Conservation (phyloP, 768 basidiomycete species). For the Panus rudis region DNA sequence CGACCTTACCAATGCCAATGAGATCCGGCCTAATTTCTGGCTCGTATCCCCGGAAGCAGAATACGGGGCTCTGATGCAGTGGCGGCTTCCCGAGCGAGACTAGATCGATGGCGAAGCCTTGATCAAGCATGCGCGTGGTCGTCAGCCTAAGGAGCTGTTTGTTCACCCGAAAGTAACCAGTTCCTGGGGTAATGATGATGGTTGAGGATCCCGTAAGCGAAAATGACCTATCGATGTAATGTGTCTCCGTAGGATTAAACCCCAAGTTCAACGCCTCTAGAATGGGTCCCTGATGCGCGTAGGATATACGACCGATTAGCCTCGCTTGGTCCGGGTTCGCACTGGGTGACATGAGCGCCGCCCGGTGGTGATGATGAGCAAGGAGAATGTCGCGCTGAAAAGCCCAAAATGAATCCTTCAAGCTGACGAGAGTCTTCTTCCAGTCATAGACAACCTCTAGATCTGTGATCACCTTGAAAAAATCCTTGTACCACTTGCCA, state of each 20-base stretch:
- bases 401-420: constrained; percentile 86
- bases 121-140: constrained; percentile 88
- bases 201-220: constrained; percentile 81
- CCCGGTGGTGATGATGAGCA: constrained; percentile 82
- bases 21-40: constrained; percentile 40
- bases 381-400: constrained; percentile 90
- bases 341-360: constrained; percentile 30
- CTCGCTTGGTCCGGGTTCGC: constrained; percentile 46
- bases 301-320: constrained; percentile 71
- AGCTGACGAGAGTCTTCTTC: constrained; percentile 76
- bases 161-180: constrained; percentile 88
- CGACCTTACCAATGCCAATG: constrained; percentile 39
- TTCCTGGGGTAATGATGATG: constrained; percentile 86
- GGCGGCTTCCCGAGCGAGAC: constrained; percentile 88
- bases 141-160: constrained; percentile 87
- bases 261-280: constrained; percentile 92
- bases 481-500: constrained; percentile 86
- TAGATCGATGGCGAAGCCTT: constrained; percentile 86
- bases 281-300: constrained; percentile 92
- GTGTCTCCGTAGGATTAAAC: constrained; percentile 87
- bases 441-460: constrained; percentile 84
- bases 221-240: constrained; percentile 92
- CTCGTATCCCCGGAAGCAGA: constrained; percentile 74
- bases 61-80: constrained; percentile 87
- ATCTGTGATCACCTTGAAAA: constrained; percentile 93